A percentile compares a stretch with the other conserved stretches of the same genome.
phyloP scores from a whole-genome alignment of 2,329 filamentous ascomycete species.

The Microdochium nivale region DNA sequence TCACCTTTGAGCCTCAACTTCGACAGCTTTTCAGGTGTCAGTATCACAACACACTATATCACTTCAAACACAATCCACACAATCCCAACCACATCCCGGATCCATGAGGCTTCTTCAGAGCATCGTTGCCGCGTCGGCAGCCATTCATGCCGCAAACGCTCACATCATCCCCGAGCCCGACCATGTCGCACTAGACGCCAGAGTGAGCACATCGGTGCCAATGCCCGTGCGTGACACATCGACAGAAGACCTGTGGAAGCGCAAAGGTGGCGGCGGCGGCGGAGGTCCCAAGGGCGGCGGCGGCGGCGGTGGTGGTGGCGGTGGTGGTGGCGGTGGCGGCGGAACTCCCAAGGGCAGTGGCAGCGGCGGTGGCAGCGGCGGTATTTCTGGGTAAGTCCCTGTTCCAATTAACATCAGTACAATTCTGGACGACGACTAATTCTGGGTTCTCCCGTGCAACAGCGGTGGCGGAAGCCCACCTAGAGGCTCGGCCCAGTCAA shows the following conservation, averaged over 20 bases:
- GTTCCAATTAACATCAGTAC: too few species aligned
- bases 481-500: constrained; percentile 22
- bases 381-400: constrained; percentile 4
- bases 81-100: neutral
- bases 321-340: constrained; percentile 1
- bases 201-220: neutral
- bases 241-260: constrained; percentile 44
- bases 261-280: constrained; percentile 30
- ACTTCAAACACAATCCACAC: neutral
- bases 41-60: neutral
- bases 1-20: too few species aligned
- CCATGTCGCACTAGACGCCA: constrained; percentile 8
- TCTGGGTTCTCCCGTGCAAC: neutral
- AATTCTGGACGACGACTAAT: too few species aligned
- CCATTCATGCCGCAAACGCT: neutral
- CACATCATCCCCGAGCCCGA: constrained; percentile 7
- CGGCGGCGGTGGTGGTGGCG: constrained; percentile 5
- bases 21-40: too few species aligned
- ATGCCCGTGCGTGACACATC: constrained; percentile 7
- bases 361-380: constrained; percentile 3
- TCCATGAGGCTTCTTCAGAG: neutral
- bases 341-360: constrained; percentile 2
- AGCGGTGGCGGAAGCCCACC: neutral
- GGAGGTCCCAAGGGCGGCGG: neutral
- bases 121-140: neutral